Evolutionary conservation across 139 green algal genomes (phyloP).

Genomic region (Zygnema circumcarinatum): DNA sequence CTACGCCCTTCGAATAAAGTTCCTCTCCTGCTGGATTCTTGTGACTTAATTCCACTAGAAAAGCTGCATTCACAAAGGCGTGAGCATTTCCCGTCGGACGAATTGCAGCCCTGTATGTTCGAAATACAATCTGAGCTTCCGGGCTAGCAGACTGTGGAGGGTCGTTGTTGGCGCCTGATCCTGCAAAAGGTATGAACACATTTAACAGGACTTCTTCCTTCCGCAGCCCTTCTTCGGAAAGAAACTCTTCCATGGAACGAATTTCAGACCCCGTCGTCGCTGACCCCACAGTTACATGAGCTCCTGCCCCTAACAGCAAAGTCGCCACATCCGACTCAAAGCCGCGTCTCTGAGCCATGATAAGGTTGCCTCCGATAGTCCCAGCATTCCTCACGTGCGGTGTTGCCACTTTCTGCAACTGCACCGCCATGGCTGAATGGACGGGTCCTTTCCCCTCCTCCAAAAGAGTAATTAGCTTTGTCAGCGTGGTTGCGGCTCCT

Average conservation of each 20-base stretch:
- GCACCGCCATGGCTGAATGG: constrained; percentile 35
- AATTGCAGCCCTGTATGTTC: constrained; percentile 1
- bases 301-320: constrained; percentile 21
- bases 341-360: constrained; percentile 45
- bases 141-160: background rate
- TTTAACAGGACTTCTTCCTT: constrained; percentile 1
- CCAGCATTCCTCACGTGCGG: constrained; percentile 73
- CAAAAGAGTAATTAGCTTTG: constrained; percentile 14
- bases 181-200: background rate
- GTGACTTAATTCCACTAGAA: constrained; percentile 2
- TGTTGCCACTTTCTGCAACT: constrained; percentile 70
- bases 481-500: constrained; percentile 19
- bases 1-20: background rate
- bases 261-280: background rate
- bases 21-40: background rate
- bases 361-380: constrained; percentile 78
- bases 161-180: background rate
- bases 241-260: background rate
- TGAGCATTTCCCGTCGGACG: constrained; percentile 14
- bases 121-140: constrained; percentile 12
- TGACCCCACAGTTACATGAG: background rate
- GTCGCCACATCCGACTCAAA: constrained; percentile 51
- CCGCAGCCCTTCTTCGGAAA: constrained; percentile 1
- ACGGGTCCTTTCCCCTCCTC: background rate
- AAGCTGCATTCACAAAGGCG: constrained; percentile 41